Conservation (phyloP, 2,329 filamentous ascomycete species). For the Pseudocercospora crystallina region DNA sequence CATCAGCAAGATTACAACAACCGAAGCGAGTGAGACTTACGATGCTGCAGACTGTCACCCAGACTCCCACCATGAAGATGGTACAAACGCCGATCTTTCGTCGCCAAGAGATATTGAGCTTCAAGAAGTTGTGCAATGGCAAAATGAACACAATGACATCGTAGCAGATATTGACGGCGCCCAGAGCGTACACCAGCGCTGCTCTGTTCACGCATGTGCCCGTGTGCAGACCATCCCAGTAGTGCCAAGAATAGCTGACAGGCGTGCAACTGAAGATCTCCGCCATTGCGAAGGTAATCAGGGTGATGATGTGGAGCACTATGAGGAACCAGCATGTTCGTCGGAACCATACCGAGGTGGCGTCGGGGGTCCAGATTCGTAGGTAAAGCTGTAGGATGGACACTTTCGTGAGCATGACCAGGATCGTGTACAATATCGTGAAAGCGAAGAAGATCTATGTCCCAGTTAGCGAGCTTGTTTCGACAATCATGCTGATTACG, state of each 20-base stretch:
- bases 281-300: constrained; percentile 17
- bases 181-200: constrained; percentile 18
- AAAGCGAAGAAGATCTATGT: constrained; percentile 21
- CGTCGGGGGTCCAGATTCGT: constrained; percentile 22
- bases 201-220: constrained; percentile 19
- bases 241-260: constrained; percentile 14
- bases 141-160: constrained; percentile 24
- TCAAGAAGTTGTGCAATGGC: constrained; percentile 24
- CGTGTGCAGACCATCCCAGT: constrained; percentile 21
- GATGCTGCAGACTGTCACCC: constrained; percentile 22
- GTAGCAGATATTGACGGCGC: constrained; percentile 24
- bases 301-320: constrained; percentile 14
- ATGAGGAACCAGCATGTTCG: constrained; percentile 19
- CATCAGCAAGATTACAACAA: neutral
- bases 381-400: constrained; percentile 23
- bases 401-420: constrained; percentile 22
- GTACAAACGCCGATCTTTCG: constrained; percentile 19
- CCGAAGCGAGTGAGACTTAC: neutral
- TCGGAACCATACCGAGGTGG: constrained; percentile 21
- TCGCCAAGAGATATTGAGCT: constrained; percentile 23
- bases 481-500: no score
- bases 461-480: neutral
- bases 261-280: constrained; percentile 20
- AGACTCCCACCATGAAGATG: constrained; percentile 22
- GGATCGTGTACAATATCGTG: constrained; percentile 20